Base-by-base conservation (phyloP, 1,139 yeast species). In the Yamadazyma trypodendri region DNA sequence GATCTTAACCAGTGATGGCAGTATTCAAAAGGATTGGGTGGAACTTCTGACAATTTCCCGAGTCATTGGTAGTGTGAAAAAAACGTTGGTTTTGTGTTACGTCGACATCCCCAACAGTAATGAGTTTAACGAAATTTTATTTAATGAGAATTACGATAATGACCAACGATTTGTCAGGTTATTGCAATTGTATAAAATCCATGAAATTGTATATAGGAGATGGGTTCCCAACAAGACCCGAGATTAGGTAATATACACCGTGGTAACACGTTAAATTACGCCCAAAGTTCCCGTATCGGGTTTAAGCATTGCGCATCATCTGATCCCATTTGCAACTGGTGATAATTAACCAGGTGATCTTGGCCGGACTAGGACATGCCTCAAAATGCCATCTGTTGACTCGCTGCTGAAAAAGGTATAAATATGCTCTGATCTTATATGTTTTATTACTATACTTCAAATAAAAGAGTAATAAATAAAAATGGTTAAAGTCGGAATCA, bases 181-280 rank as follows among this genome's bases (percentile, higher is more conserved):
- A 9, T 61, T 83, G 43, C 46, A 58, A 43, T 46, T 56, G 39
- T 76, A 71, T 53, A 66, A 56, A 36, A 67, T 88, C 2, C 72
- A 76, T 12, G 96, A 88, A 56, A 64, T 86, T 6, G 62, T 84
- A 9, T 81, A 84, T 58, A 76, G 75, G 51, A 72, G 96, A 50
- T 89, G 96, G 96, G 74, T 83, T 1, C 92, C 96, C 13, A 81
- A 85, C 47, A 73, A 84, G 51, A 86, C 88, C 48, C 72, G 96
- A 52, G 95, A 85, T 52, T 86, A 60, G 11, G 12, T 23, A 6
- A 9, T 4, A 4, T 23, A 10, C 10, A 55, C 5, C 25, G 4
- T 23, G 25, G 10, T 23, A 23, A n/a, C n/a, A n/a, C n/a, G n/a
- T n/a, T n/a, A n/a, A n/a, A n/a, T n/a, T n/a, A n/a, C n/a, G n/a